A percentile compares a stretch with the other conserved stretches of the same genome.
Evolutionary conservation across 768 basidiomycete species (phyloP).

Genomic region (Asterophora lycoperdoides): DNA sequence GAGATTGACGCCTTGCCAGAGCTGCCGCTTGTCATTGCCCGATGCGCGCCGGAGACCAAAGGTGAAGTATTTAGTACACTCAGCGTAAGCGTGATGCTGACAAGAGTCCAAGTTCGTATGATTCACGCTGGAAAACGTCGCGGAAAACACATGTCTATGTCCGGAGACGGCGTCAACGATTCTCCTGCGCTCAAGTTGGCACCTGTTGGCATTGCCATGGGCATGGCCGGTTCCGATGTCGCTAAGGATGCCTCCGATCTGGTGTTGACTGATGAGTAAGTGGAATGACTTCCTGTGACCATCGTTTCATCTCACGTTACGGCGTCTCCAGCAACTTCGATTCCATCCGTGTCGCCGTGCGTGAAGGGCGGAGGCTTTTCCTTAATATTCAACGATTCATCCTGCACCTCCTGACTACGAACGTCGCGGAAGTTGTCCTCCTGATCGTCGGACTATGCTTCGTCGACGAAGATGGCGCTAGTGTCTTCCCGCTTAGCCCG

Average conservation of each 20-base stretch:
- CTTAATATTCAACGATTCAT: constrained; percentile 55
- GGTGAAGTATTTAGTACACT: constrained; percentile 14
- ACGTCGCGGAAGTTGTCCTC: constrained; percentile 52
- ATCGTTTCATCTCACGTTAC: background rate
- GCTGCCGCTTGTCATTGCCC: constrained; percentile 55
- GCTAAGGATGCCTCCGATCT: constrained; percentile 53
- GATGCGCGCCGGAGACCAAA: constrained; percentile 53
- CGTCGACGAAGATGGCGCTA: constrained; percentile 40
- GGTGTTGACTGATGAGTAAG: constrained; percentile 52
- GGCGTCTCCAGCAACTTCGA: constrained; percentile 43
- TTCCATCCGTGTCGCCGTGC: constrained; percentile 54
- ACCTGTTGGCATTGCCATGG: constrained; percentile 58
- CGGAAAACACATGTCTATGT: constrained; percentile 50
- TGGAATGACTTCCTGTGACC: background rate
- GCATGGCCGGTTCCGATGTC: constrained; percentile 51
- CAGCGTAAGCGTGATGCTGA: background rate
- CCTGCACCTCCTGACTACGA: constrained; percentile 48
- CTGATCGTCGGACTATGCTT: constrained; percentile 56
- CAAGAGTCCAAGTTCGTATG: constrained; percentile 36
- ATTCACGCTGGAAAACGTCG: constrained; percentile 56
- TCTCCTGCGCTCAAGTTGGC: constrained; percentile 52
- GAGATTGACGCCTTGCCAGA: constrained; percentile 46
- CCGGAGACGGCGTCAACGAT: constrained; percentile 58
- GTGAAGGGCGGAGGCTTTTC: constrained; percentile 55
- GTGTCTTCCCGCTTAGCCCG: constrained; percentile 56